Evolutionary conservation across 2,329 filamentous ascomycete species (phyloP).

Genomic region (Colletotrichum sidae): DNA sequence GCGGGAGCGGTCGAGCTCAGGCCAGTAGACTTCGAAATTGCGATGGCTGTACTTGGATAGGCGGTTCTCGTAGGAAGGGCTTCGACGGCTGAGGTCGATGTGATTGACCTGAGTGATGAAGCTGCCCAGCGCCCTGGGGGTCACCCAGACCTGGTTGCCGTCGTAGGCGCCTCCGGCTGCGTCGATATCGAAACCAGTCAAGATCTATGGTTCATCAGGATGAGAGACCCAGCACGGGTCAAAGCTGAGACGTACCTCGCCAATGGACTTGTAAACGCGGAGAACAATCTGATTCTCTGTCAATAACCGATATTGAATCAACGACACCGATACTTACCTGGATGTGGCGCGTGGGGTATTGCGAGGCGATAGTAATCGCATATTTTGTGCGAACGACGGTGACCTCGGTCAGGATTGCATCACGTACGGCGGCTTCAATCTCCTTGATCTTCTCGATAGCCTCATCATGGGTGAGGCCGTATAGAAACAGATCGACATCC

Average conservation of each 20-base stretch:
- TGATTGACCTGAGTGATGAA: conserved; percentile 87
- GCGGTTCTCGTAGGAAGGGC: conserved; percentile 88
- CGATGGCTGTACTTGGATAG: conserved; percentile 87
- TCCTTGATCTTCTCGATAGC: conserved; percentile 86
- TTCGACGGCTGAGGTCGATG: conserved; percentile 82
- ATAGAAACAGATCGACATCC: conserved; percentile 88
- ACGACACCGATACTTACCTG: conserved; percentile 55
- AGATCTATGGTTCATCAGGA: conserved; percentile 57
- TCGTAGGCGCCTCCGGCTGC: conserved; percentile 85
- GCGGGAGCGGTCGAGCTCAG: conserved; percentile 76
- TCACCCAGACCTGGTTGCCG: conserved; percentile 82
- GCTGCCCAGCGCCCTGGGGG: conserved; percentile 80
- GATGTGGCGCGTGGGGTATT: conserved; percentile 86
- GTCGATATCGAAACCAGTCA: conserved; percentile 91
- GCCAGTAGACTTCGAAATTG: conserved; percentile 87
- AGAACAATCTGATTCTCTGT: conserved; percentile 74
- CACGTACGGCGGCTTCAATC: conserved; percentile 80
- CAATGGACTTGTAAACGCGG: conserved; percentile 84
- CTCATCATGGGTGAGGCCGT: conserved; percentile 80
- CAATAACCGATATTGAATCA: conserved; percentile 17
- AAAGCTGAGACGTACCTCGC: conserved; percentile 58
- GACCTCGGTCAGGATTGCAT: conserved; percentile 84
- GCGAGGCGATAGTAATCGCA: conserved; percentile 85
- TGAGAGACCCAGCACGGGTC: not conserved
- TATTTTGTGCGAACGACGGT: conserved; percentile 89